phyloP scores from a whole-genome alignment of 2,329 filamentous ascomycete genomes.

The Pyrenochaeta sp. region DNA sequence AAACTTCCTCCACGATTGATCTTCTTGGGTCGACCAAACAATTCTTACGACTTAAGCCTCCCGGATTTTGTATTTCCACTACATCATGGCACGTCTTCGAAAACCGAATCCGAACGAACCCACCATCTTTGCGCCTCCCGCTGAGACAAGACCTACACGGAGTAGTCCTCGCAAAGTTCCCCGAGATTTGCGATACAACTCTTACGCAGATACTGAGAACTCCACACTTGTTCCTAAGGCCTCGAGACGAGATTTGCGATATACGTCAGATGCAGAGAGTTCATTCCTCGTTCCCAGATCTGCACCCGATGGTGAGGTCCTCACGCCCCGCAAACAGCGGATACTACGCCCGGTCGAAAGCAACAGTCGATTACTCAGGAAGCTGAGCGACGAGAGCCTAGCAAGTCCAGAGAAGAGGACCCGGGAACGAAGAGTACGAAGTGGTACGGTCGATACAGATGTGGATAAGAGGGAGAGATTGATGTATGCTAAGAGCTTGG shows the following conservation, averaged over 20 bases:
- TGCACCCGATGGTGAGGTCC: constrained; percentile 7
- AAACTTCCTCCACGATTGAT: too few species aligned
- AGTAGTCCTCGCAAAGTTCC: constrained; percentile 38
- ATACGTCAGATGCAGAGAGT: constrained; percentile 30
- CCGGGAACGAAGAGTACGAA: constrained; percentile 23
- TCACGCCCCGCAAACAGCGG: constrained; percentile 41
- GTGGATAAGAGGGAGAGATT: constrained; percentile 19
- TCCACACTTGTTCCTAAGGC: constrained; percentile 34
- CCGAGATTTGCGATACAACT: constrained; percentile 29
- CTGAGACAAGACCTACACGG: constrained; percentile 26
- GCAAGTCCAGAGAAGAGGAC: constrained; percentile 36
- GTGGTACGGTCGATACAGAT: constrained; percentile 23
- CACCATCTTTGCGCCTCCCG: constrained; percentile 24
- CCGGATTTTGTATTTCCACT: constrained; percentile 5
- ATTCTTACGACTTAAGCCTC: constrained; percentile 8
- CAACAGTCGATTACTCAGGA: constrained; percentile 38
- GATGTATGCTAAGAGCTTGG: constrained; percentile 40
- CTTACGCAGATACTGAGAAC: constrained; percentile 28
- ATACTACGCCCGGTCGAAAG: constrained; percentile 41
- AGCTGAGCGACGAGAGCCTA: constrained; percentile 38
- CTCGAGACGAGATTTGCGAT: constrained; percentile 32
- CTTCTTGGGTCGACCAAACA: constrained; percentile 4
- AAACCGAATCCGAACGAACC: constrained; percentile 39
- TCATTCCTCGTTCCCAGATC: constrained; percentile 32
- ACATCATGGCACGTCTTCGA: constrained; percentile 47